Percentiles rank a stretch among this genome's conserved stretches.
phyloP scores from a whole-genome alignment of 768 basidiomycete species.

The Megacollybia marginata region DNA sequence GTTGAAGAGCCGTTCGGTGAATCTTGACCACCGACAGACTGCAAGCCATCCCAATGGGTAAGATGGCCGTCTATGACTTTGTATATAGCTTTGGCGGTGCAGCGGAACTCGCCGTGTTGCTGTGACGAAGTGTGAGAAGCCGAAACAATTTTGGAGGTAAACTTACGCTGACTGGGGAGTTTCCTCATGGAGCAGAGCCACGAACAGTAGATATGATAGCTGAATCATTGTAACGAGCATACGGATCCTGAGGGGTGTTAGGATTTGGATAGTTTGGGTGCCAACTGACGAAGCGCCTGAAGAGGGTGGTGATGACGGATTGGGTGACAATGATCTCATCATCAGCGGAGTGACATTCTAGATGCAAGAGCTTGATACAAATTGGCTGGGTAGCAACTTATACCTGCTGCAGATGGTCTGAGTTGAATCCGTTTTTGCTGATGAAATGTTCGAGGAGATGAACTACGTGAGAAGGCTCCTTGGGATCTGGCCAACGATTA shows the following conservation, averaged over 20 bases:
- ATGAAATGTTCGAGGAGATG: slow-evolving; percentile 99
- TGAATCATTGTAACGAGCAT: slow-evolving; percentile 84
- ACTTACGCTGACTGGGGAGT: slow-evolving; percentile 68
- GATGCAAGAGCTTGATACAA: no score
- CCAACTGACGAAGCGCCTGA: slow-evolving; percentile 95
- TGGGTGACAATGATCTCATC: no score
- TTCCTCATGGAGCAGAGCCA: no score
- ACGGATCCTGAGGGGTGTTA: no score
- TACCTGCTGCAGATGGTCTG: no score
- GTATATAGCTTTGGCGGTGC: slow-evolving; percentile 93
- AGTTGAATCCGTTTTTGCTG: no score
- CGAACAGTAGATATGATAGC: slow-evolving; percentile 88
- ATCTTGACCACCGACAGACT: slow-evolving; percentile 31
- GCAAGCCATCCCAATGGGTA: slow-evolving; percentile 78
- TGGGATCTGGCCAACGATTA: slow-evolving; percentile 95
- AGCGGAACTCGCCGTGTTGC: slow-evolving; percentile 95
- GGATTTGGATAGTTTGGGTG: no score
- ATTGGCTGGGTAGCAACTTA: no score
- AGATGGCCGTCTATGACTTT: slow-evolving; percentile 84
- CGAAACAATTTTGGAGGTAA: slow-evolving; percentile 2
- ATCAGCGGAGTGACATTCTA: no score
- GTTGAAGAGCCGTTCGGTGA: slow-evolving; percentile 63
- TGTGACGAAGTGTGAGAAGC: slow-evolving; percentile 19
- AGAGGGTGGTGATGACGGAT: slow-evolving; percentile 96
- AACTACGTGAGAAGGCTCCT: slow-evolving; percentile 94